Evolutionary conservation across 2,329 filamentous ascomycete genomes (phyloP).

Genomic region (Alternaria solani): DNA sequence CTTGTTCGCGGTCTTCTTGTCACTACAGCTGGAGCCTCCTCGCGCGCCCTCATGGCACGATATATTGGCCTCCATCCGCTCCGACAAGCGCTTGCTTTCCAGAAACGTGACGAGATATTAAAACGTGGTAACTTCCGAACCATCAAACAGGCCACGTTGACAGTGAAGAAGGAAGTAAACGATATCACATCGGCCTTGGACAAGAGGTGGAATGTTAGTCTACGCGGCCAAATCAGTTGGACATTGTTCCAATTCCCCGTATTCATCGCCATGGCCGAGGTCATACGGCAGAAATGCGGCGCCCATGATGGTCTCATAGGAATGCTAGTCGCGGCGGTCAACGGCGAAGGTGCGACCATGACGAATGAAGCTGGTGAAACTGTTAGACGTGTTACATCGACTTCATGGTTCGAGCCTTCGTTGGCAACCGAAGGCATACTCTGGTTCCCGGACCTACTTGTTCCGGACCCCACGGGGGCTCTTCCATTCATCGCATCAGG

Average conservation of each 20-base stretch:
- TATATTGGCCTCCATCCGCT: conserved; percentile 56
- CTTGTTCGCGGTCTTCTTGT: conserved; percentile 59
- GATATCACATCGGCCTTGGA: conserved; percentile 36
- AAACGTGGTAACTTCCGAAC: conserved; percentile 30
- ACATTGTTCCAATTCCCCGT: conserved; percentile 46
- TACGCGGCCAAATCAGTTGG: conserved; percentile 38
- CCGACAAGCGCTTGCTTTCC: conserved; percentile 39
- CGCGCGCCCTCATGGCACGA: conserved; percentile 51
- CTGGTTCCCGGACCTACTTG: conserved; percentile 67
- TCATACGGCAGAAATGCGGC: conserved; percentile 47
- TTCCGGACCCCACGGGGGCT: conserved; percentile 60
- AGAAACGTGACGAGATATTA: conserved; percentile 33
- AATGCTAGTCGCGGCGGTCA: conserved; percentile 26
- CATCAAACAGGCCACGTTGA: conserved; percentile 23
- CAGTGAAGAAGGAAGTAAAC: conserved; percentile 26
- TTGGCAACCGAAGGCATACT: conserved; percentile 65
- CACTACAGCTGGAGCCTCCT: conserved; percentile 56
- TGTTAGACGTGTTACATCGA: conserved; percentile 14
- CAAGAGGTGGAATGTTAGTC: conserved; percentile 40
- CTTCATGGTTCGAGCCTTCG: conserved; percentile 56
- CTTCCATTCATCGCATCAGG: conserved; percentile 60
- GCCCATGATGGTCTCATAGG: conserved; percentile 42
- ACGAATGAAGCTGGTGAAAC: conserved; percentile 15
- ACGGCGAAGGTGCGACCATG: conserved; percentile 8
- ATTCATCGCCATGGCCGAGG: conserved; percentile 49